A percentile compares a stretch with the other conserved stretches of the same genome.
These are phyloP conservation scores for Debaryomyces maramus DNA, from an alignment of 805 yeast species.

Conservation along the genomic window DNA sequence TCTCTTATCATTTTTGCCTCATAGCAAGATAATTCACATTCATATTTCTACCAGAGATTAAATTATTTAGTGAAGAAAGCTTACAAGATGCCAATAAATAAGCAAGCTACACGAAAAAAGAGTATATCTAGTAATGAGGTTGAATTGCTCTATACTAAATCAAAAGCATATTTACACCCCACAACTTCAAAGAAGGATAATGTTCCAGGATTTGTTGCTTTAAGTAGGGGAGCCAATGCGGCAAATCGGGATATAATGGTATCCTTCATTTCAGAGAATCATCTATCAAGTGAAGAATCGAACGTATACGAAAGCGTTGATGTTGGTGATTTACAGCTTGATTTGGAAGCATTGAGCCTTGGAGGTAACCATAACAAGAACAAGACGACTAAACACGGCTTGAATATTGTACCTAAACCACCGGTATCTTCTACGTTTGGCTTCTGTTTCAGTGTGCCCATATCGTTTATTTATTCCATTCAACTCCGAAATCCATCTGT, in stretches of 20 bases:
- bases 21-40: too few species aligned
- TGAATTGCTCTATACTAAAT: conserved; percentile 53
- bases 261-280: conserved; percentile 67
- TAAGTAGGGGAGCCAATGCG: conserved; percentile 54
- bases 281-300: conserved; percentile 46
- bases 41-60: too few species aligned
- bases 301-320: conserved; percentile 52
- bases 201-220: conserved; percentile 71
- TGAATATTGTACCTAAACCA: conserved; percentile 49
- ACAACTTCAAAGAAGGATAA: conserved; percentile 72
- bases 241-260: conserved; percentile 57
- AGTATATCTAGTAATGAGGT: conserved; percentile 30
- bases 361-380: conserved; percentile 14
- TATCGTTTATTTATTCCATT: conserved; percentile 67
- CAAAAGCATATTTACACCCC: conserved; percentile 84
- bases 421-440: conserved; percentile 51
- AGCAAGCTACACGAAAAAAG: conserved; percentile 1
- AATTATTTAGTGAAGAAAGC: too few species aligned
- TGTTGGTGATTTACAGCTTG: conserved; percentile 29
- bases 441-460: conserved; percentile 66
- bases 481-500: conserved; percentile 81
- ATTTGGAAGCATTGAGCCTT: conserved; percentile 20
- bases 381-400: neutral
- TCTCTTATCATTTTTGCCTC: conserved; percentile 7
- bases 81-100: conserved; percentile 5